Conservation (phyloP, 345 rosid genomes). For the thale cress (Arabidopsis thaliana) region TAIR10.1 NC_003076.8:19903001-19903500, state of each 20-base stretch:
- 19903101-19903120: conserved; percentile 90
- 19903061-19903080: conserved; percentile 50
- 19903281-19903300: conserved; percentile 54
- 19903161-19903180: neutral
- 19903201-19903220: conserved; percentile 38
- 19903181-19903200: neutral
- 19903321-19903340: neutral
- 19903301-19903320: conserved; percentile 54
- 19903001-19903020: conserved; percentile 84
- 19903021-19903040: conserved; percentile 76
- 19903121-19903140: conserved; percentile 58
- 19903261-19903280: conserved; percentile 62
- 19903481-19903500: conserved; percentile 6
- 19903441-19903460: conserved; percentile 6
- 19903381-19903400: conserved; percentile 16
- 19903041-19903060: conserved; percentile 65
- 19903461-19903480: neutral
- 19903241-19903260: conserved; percentile 58
- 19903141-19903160: conserved; percentile 22
- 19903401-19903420: neutral
- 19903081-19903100: conserved; percentile 64
- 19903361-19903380: neutral
- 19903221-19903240: conserved; percentile 62
- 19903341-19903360: conserved; percentile 2
- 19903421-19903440: conserved; percentile 28